These are phyloP conservation scores for Metroxylon sagu DNA, from an alignment of 176 grass and related monocot species.

Conservation along the genomic window DNA sequence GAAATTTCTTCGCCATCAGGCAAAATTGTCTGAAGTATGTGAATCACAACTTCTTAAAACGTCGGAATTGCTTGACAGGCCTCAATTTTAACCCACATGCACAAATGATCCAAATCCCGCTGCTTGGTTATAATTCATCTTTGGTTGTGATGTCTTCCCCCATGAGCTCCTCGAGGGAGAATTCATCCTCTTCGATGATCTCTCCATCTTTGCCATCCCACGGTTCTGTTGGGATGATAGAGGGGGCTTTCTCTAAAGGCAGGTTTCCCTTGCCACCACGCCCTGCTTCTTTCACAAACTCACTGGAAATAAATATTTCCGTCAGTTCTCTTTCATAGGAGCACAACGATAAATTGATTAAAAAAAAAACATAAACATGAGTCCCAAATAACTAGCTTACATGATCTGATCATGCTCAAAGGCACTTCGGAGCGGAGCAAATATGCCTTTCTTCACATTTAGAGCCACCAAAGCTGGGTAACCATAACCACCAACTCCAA, in stretches of 20 bases:
- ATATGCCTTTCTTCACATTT: conserved; percentile 84
- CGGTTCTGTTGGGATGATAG: conserved; percentile 55
- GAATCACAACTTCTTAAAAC: too few species aligned
- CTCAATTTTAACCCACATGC: too few species aligned
- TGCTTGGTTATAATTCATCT: conserved; percentile 58
- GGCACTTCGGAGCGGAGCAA: conserved; percentile 70
- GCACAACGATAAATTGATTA: background rate
- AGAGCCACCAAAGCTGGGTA: conserved; percentile 97
- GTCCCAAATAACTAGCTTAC: conserved; percentile 32
- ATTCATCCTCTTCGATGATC: conserved; percentile 89
- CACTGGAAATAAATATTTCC: conserved; percentile 36
- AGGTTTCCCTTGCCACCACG: conserved; percentile 86
- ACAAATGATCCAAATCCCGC: too few species aligned
- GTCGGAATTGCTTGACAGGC: too few species aligned
- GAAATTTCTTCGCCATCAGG: too few species aligned
- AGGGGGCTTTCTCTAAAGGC: conserved; percentile 42
- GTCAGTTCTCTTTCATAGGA: conserved; percentile 1
- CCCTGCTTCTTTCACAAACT: conserved; percentile 91
- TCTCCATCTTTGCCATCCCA: conserved; percentile 96
- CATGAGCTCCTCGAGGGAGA: conserved; percentile 94
- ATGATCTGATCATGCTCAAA: conserved; percentile 70
- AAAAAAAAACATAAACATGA: background rate
- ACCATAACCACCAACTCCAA: conserved; percentile 93
- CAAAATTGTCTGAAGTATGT: too few species aligned
- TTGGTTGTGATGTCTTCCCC: conserved; percentile 41